Conservation (phyloP, 2,329 filamentous ascomycete genomes). For the Elsinoe fawcettii region DNA sequence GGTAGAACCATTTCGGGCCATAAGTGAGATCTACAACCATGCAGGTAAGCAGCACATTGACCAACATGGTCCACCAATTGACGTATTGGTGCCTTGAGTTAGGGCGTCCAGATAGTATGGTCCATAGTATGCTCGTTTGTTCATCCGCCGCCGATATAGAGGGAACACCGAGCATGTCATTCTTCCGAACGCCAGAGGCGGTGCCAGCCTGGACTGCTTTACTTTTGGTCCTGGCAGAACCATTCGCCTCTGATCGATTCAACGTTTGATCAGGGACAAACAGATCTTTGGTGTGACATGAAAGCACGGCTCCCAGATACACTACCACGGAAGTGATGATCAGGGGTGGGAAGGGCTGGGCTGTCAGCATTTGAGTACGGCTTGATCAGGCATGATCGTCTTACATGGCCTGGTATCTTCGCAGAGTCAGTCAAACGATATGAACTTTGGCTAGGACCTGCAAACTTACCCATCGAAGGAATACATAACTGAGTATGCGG, state of each 20-base stretch:
- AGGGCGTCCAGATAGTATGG: slow-evolving; percentile 68
- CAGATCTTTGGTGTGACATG: neutral
- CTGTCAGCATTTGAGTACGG: slow-evolving; percentile 3
- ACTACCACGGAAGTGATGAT: slow-evolving; percentile 14
- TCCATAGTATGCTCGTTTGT: slow-evolving; percentile 52
- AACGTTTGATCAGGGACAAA: no score
- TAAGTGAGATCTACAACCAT: slow-evolving; percentile 73
- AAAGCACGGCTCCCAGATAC: neutral
- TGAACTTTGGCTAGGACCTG: no score
- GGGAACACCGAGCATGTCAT: slow-evolving; percentile 58
- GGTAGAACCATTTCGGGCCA: slow-evolving; percentile 61
- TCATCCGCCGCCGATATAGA: slow-evolving; percentile 23
- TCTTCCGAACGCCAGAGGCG: slow-evolving; percentile 29
- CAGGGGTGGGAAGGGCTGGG: slow-evolving; percentile 31
- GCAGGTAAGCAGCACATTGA: slow-evolving; percentile 63
- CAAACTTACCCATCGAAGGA: slow-evolving; percentile 30
- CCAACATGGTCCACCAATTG: slow-evolving; percentile 49
- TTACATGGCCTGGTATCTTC: slow-evolving; percentile 32
- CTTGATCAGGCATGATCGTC: slow-evolving; percentile 16
- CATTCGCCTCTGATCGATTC: slow-evolving; percentile 18
- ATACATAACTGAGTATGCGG: slow-evolving; percentile 27
- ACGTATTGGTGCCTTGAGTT: slow-evolving; percentile 58
- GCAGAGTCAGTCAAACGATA: neutral
- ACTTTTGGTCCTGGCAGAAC: slow-evolving; percentile 29
- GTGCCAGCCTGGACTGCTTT: slow-evolving; percentile 19